Evolutionary conservation across 2,329 filamentous ascomycete species (phyloP).

Genomic region (Epichloe uncinata): DNA sequence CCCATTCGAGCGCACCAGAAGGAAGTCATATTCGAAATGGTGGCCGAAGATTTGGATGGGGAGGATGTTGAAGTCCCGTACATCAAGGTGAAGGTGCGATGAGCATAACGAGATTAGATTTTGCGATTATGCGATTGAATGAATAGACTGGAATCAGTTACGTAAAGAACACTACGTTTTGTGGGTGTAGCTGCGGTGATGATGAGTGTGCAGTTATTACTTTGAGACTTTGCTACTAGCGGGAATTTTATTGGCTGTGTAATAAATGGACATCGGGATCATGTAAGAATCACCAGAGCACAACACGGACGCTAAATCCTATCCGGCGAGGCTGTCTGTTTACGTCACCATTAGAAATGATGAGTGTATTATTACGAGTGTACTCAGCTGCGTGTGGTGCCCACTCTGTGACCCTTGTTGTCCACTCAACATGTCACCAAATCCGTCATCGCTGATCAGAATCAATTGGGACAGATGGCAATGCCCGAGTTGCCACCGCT

Average conservation of each 20-base stretch:
- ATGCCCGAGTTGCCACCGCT: too few species aligned
- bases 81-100: slow-evolving; percentile 67
- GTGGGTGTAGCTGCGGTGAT: background rate
- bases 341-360: slow-evolving; percentile 23
- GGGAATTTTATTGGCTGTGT: too few species aligned
- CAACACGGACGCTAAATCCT: background rate
- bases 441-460: background rate
- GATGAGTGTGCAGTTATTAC: background rate
- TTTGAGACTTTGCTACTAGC: background rate
- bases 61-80: slow-evolving; percentile 97
- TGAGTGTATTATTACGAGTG: background rate
- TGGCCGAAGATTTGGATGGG: slow-evolving; percentile 73
- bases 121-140: slow-evolving; percentile 1
- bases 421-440: too few species aligned
- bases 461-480: too few species aligned
- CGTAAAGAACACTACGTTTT: background rate
- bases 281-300: slow-evolving; percentile 1
- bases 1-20: slow-evolving; percentile 80
- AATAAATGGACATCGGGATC: background rate
- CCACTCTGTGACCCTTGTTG: background rate
- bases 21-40: slow-evolving; percentile 94
- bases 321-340: slow-evolving; percentile 4
- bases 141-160: background rate
- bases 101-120: slow-evolving; percentile 7
- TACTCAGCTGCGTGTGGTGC: background rate